Base-by-base conservation (phyloP, 192 early-diverging fungal species). In the Mortierella antarctica region DNA sequence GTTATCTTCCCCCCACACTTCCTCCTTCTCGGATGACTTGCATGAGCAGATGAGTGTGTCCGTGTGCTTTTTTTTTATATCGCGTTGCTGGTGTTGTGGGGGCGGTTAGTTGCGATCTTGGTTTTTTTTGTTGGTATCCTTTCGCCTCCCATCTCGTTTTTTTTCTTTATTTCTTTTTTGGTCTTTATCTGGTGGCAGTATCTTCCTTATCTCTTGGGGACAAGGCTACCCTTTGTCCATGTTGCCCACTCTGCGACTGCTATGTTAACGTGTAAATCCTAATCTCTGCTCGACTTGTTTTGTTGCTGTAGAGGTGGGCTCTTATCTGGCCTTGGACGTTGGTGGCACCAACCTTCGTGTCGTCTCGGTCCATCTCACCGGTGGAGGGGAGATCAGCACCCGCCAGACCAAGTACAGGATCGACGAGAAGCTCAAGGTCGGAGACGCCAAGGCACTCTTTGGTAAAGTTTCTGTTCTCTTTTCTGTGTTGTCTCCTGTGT, bases 321-420 rank as follows among this genome's bases (percentile, higher is more conserved):
- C 90, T 40, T 95, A 89, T 75, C 86, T 98, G 59, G 95, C 96
- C n/a, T 87, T 98, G 59, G 96, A 98, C 68, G 86, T 98, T 44
- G 96, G 96, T 69, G 96, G 95, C 45, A 95, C 95, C 68, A 98
- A 98, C 85, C 89, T 98, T 67, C 92, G 96, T 46, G 95, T 97
- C 0, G 95, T 94, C 71, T 85, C 93, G 58, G 92, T 98, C 8
- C 87, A 87, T n/a, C 87, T 98, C 23, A 84, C 90, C 69, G 96
- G 95, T 52, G 83, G 88, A 59, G 93, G 94, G 58, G 85, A 87
- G 49, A 89, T 91, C 62, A 86, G 86, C 52, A 88, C 93, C 60
- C 84, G 88, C 48, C 94, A 95, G 70, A 89, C 87, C 65, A 93
- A 93, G 83, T 90, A 89, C 72, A 86, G 81, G 63, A 88, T 93